A percentile compares a stretch with the other conserved stretches of the same genome.
Conservation (phyloP, 163 green algal species). For the Scenedesmus sp. region DNA sequence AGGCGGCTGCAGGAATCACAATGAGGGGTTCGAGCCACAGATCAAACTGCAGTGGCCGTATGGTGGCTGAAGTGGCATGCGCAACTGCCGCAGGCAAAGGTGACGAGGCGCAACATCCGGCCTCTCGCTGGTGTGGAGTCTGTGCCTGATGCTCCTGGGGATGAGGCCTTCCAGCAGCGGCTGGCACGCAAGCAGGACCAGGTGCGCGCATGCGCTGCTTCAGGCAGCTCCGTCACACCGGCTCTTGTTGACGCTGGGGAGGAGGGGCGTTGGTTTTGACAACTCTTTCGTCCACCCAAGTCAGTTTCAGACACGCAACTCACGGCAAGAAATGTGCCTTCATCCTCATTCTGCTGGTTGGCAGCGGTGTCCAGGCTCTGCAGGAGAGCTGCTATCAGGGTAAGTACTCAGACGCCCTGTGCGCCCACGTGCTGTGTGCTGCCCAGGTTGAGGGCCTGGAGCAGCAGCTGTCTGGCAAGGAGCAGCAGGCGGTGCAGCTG, state of each 20-base stretch:
- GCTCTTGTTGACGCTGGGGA: no score
- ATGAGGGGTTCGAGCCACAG: no score
- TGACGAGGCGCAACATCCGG: not conserved
- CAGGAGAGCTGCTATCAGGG: no score
- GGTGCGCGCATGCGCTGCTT: not conserved
- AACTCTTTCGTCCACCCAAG: no score
- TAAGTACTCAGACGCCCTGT: no score
- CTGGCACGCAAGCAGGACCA: constrained; percentile 19
- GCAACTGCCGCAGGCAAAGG: constrained; percentile 9
- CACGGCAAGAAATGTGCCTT: no score
- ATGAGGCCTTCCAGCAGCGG: not conserved
- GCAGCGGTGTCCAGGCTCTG: no score
- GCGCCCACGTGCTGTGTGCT: not conserved
- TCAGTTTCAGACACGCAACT: no score
- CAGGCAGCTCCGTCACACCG: not conserved
- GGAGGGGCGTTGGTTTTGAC: no score
- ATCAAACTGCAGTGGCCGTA: no score
- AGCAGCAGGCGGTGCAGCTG: not conserved
- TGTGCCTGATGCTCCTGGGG: not conserved
- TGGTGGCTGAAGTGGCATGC: not conserved
- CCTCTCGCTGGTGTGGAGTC: not conserved
- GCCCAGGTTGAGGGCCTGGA: not conserved
- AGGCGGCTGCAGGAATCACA: not conserved
- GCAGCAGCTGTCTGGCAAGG: not conserved
- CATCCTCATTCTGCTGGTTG: no score